Evolutionary conservation across 768 basidiomycete genomes (phyloP), one percentile per base, ranked within the genome.

Genomic region (Lactifluus pinguis): DNA sequence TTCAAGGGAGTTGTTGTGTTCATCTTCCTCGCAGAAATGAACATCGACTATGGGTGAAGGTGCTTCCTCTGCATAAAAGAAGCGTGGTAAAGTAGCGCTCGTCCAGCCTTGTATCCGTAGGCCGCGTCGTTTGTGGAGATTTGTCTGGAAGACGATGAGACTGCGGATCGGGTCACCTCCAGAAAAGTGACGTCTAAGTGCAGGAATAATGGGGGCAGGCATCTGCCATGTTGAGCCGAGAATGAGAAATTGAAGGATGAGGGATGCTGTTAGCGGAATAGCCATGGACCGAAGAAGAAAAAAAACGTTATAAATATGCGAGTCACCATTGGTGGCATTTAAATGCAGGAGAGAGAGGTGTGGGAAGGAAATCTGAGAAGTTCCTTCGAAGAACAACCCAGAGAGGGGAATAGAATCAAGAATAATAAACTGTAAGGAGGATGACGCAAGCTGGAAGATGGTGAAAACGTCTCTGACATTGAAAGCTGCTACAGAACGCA

Each of bases 21-120:
- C 63, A 15, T 57, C 62, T 45, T 64, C 62, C 39, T 59, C 64
- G 44, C 62, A 63, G 17, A 63, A 57, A 45, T 64, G 65, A 39
- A 66, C 49, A 48, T 64, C 65, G 34, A 64, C 29, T 21, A 48
- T 52, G 11, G 65, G 57, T 25, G 52, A 36, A 29, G 58, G 54
- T 5, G 49, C 42, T 11, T 62, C 51, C 34, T 57, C 57, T 36
- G 57, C 13, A 47, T 58, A 62, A 48, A 62, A 58, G 21, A 62
- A 62, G 14, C 56, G 52, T 21, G 61, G 61, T 58, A 54, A 53
- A 14, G 41, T 53, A 30, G 52, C 21, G 11, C 34, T 49, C 4
- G 56, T 54, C 61, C 61, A 62, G 34, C 61, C 61, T 34, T 57
- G 61, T 9, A 62, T 49, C 34, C 57, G 61, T 13, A 62, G 51